Percentiles rank a stretch among this genome's conserved stretches.
Evolutionary conservation across 108 stramenopile species (phyloP).

Genomic region (Chaetoceros tenuissimus): DNA sequence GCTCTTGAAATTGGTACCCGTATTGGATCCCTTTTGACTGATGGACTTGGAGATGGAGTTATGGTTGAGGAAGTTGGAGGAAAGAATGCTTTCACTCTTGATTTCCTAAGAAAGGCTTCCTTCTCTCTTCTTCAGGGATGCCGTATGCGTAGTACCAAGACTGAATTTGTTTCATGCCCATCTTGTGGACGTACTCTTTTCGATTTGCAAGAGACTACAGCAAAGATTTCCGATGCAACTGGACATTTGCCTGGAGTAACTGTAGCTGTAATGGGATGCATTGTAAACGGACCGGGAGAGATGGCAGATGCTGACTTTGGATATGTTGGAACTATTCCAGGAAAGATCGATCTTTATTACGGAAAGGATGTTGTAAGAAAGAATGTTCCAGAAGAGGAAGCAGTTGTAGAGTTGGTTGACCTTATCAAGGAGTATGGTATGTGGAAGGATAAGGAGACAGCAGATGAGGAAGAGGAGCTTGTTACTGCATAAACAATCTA

Average conservation of each 20-base stretch:
- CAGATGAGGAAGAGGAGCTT: slow-evolving; percentile 42
- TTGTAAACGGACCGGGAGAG: slow-evolving; percentile 96
- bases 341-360: slow-evolving; percentile 93
- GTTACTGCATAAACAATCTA: slow-evolving; percentile 8
- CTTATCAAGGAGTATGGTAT: slow-evolving; percentile 94
- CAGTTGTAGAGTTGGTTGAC: slow-evolving; percentile 83
- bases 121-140: slow-evolving; percentile 90
- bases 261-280: slow-evolving; percentile 98
- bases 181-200: slow-evolving; percentile 96
- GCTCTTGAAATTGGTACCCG: slow-evolving; percentile 78
- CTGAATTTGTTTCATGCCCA: slow-evolving; percentile 97
- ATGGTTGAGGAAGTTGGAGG: slow-evolving; percentile 77
- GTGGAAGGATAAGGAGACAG: slow-evolving; percentile 90
- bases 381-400: slow-evolving; percentile 88
- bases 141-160: slow-evolving; percentile 95
- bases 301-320: slow-evolving; percentile 99
- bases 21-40: slow-evolving; percentile 79
- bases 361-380: slow-evolving; percentile 94
- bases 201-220: slow-evolving; percentile 94
- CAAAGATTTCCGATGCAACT: slow-evolving; percentile 80
- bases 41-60: slow-evolving; percentile 91
- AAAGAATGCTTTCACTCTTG: slow-evolving; percentile 51
- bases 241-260: slow-evolving; percentile 95
- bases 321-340: slow-evolving; percentile 92
- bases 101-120: slow-evolving; percentile 74